A percentile compares a stretch with the other conserved stretches of the same genome.
phyloP scores from a whole-genome alignment of 2,329 filamentous ascomycete species.

The Thelonectria discophora region DNA sequence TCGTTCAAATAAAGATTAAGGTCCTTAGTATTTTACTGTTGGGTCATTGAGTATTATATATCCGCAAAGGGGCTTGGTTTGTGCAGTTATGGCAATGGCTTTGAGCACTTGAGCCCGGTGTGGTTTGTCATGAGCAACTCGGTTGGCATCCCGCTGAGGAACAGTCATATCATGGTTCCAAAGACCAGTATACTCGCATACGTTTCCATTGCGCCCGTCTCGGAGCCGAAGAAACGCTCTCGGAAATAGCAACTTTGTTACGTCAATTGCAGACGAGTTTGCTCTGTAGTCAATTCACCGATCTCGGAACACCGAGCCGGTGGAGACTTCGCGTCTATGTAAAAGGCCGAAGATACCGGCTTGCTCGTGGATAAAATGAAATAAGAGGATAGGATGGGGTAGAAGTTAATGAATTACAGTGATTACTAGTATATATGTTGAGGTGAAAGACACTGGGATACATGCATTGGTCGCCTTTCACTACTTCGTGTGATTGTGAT shows the following conservation, averaged over 20 bases:
- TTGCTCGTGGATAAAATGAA: neutral
- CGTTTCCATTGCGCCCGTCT: neutral
- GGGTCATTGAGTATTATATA: too few species aligned
- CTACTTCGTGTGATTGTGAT: too few species aligned
- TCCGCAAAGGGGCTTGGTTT: neutral
- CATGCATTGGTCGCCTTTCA: too few species aligned
- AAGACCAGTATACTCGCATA: neutral
- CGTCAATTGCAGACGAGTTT: neutral
- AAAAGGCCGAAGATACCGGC: constrained; percentile 20
- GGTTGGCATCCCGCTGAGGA: neutral
- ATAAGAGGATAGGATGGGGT: too few species aligned
- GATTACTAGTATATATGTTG: too few species aligned
- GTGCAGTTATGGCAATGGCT: neutral
- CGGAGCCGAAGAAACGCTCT: constrained; percentile 20
- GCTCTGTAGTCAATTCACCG: neutral
- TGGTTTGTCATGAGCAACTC: neutral
- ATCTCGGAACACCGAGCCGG: constrained; percentile 23
- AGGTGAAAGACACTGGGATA: too few species aligned
- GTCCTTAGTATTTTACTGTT: too few species aligned
- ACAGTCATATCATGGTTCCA: neutral
- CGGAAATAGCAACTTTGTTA: neutral
- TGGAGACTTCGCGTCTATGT: constrained; percentile 9
- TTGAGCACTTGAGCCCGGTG: neutral
- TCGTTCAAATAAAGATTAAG: too few species aligned
- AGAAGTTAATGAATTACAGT: too few species aligned